phyloP scores from a whole-genome alignment of 192 early-diverging fungal genomes.

The Linnemannia exigua region DNA sequence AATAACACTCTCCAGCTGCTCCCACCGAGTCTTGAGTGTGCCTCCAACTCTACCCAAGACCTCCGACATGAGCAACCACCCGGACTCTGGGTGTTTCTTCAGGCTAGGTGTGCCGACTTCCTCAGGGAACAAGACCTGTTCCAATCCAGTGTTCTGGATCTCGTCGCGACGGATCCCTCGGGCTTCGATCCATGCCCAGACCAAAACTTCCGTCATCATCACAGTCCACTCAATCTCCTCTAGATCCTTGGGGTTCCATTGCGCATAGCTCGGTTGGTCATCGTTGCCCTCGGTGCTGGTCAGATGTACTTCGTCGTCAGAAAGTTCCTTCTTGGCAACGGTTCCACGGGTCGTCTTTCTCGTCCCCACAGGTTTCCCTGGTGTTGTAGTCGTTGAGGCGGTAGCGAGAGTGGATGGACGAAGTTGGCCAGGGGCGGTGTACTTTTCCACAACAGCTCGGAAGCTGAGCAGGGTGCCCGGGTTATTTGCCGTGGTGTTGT shows the following conservation, averaged over 20 bases:
- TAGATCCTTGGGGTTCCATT: conserved; percentile 43
- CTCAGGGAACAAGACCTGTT: conserved; percentile 22
- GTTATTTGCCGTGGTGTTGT: conserved; percentile 20
- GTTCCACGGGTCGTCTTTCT: not conserved
- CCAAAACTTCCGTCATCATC: conserved; percentile 44
- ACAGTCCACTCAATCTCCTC: conserved; percentile 41
- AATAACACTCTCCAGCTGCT: conserved; percentile 30
- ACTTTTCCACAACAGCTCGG: conserved; percentile 29
- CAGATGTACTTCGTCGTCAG: not conserved
- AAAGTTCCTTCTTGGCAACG: not conserved
- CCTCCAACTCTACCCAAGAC: conserved; percentile 29
- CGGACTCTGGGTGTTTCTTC: not conserved
- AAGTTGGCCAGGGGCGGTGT: conserved; percentile 20
- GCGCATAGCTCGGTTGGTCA: conserved; percentile 2
- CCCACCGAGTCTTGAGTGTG: conserved; percentile 37
- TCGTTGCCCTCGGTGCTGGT: not conserved
- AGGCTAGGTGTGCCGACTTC: not conserved
- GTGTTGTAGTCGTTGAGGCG: not conserved
- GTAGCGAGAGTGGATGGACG: conserved; percentile 1
- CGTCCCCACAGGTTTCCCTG: not conserved
- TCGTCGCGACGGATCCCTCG: conserved; percentile 34
- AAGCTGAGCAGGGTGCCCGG: conserved; percentile 14
- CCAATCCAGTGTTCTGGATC: conserved; percentile 35
- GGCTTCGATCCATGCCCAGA: conserved; percentile 49
- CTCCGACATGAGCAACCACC: conserved; percentile 40